Evolutionary conservation across 2,329 filamentous ascomycete genomes (phyloP), one percentile per base, ranked within the genome.

Genomic region (Cladosporium phlei): DNA sequence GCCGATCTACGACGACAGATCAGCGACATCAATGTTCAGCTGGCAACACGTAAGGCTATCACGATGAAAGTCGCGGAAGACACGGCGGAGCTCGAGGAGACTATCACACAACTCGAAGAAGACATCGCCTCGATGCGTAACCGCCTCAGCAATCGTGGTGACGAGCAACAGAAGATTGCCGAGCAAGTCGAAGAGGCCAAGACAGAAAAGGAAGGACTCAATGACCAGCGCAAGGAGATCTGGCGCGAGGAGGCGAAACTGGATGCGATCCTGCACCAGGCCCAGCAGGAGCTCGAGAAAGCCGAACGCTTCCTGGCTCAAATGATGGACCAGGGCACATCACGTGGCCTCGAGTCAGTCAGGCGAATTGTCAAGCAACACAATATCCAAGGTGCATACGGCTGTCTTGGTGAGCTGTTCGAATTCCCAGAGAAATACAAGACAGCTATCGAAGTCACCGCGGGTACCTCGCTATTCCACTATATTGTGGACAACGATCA

Each of bases 401-500:
- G 94, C 39, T 95, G 90, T 0, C 69, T 98, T 28, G 90, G 91
- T 4, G 94, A 98, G 64, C 78, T 98, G n/a, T 81, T 97, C 58
- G 81, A 89, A 46, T 88, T 95, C 38, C 80, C 76, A 48, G 88
- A 95, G 44, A 79, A 81, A 44, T 97, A 95, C 68, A 82, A 89
- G 51, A 82, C 90, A 9, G 88, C 93, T 2, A 85, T 94, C 8
- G 93, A 98, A 68, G 88, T 95, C 57, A 93, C 90, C 42, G 93
- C 91, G 2, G 93, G 93, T 14, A 84, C 83, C 53, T 95, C 88
- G 63, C 75, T 98, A 7, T 98, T 98, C 69, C 88, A 98, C 67
- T 95, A 95, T 55, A 83, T 98, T 9, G 91, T 97, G 33, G 91
- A 98, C 64, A 91, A 85, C 39, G 88, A 94, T 51, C 81, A 86